These are phyloP conservation scores for Diaporthe australafricana DNA, from an alignment of 2,329 filamentous ascomycete genomes.

Conservation along the genomic window DNA sequence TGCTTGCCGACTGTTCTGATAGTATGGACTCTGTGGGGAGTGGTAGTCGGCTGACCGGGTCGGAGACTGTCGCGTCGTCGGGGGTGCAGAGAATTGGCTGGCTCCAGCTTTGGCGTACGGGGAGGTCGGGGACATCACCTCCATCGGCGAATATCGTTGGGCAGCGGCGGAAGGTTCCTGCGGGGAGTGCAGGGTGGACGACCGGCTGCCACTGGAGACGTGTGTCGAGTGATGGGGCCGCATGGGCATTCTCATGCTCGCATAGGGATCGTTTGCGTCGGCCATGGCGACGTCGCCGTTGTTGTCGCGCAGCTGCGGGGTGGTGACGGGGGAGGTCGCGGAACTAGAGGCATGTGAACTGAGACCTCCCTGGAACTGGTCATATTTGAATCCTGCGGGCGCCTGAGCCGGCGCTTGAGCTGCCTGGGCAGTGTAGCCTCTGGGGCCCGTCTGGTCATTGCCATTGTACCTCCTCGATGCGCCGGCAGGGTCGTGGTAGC, in stretches of 20 bases:
- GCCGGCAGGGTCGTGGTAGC: slow-evolving; percentile 73
- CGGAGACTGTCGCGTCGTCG: slow-evolving; percentile 80
- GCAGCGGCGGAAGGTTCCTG: slow-evolving; percentile 85
- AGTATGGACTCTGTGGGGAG: slow-evolving; percentile 50
- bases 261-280: slow-evolving; percentile 84
- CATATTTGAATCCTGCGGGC: slow-evolving; percentile 73
- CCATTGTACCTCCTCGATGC: slow-evolving; percentile 75
- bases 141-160: slow-evolving; percentile 97
- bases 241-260: slow-evolving; percentile 86
- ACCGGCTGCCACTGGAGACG: slow-evolving; percentile 61
- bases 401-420: slow-evolving; percentile 54
- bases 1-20: slow-evolving; percentile 64
- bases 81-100: slow-evolving; percentile 63
- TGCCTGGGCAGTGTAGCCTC: slow-evolving; percentile 41
- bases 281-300: slow-evolving; percentile 88
- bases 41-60: slow-evolving; percentile 75
- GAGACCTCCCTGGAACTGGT: slow-evolving; percentile 69
- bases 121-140: slow-evolving; percentile 82
- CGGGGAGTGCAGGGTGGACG: slow-evolving; percentile 76
- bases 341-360: slow-evolving; percentile 56
- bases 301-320: slow-evolving; percentile 74
- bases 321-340: slow-evolving; percentile 67
- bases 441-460: slow-evolving; percentile 46
- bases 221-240: slow-evolving; percentile 83
- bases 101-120: slow-evolving; percentile 74